phyloP scores from a whole-genome alignment of 345 rosid genomes.

The Gossypium anomalum region DNA sequence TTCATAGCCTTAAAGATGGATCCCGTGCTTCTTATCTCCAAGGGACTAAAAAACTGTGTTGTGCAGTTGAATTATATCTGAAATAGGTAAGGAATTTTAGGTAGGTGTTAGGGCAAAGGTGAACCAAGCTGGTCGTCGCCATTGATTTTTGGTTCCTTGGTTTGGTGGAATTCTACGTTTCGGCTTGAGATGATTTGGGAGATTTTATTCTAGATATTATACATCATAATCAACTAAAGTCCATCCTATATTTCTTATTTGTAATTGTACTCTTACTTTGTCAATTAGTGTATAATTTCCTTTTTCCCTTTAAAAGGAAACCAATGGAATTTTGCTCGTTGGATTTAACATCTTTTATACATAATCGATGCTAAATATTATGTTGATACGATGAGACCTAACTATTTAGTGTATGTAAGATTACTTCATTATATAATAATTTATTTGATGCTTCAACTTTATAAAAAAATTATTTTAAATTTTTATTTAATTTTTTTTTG shows the following conservation, averaged over 20 bases:
- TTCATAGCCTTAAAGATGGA: conserved; percentile 12
- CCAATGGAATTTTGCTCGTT: not conserved
- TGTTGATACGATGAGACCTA: too few species aligned
- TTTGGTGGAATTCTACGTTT: conserved; percentile 9
- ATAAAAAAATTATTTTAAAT: too few species aligned
- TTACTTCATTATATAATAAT: too few species aligned
- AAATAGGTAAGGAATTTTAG: conserved; percentile 15
- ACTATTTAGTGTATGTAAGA: too few species aligned
- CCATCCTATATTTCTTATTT: not conserved
- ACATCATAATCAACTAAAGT: not conserved
- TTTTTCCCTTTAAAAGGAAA: not conserved
- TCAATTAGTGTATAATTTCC: not conserved
- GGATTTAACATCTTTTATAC: too few species aligned
- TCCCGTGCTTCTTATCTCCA: conserved; percentile 16
- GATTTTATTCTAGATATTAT: conserved; percentile 11
- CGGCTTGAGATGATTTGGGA: conserved; percentile 3
- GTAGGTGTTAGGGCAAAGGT: not conserved
- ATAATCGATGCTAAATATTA: too few species aligned
- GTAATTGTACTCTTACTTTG: not conserved
- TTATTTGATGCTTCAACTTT: too few species aligned
- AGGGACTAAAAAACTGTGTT: conserved; percentile 17
- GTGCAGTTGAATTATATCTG: not conserved
- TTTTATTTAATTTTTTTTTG: too few species aligned
- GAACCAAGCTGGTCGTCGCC: conserved; percentile 5
- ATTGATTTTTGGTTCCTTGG: conserved; percentile 6